phyloP scores from a whole-genome alignment of 169 alveolate species.

The Besnoitia besnoiti region DNA sequence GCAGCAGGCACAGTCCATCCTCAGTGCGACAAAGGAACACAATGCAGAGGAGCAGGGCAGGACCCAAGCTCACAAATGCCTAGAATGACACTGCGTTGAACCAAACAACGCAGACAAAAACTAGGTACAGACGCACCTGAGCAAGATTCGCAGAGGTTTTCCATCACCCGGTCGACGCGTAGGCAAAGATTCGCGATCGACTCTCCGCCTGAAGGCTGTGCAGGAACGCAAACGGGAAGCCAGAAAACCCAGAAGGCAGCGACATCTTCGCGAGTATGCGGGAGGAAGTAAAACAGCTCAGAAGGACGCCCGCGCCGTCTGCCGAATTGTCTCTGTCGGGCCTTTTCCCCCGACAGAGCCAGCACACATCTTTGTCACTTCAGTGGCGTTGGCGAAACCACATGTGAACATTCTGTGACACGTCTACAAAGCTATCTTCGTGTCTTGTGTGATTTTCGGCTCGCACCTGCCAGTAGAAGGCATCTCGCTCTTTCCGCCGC shows the following conservation, averaged over 20 bases:
- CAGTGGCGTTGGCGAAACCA: too few relatives aligned
- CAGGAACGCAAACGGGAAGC: too few relatives aligned
- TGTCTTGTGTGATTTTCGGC: too few relatives aligned
- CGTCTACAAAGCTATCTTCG: background rate
- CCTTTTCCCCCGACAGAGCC: too few relatives aligned
- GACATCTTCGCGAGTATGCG: too few relatives aligned
- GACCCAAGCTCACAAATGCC: background rate
- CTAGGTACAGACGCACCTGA: background rate
- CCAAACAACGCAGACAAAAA: background rate
- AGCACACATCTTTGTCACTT: too few relatives aligned
- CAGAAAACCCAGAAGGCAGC: too few relatives aligned
- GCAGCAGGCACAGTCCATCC: background rate
- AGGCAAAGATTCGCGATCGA: constrained; percentile 77
- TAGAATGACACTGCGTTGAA: background rate
- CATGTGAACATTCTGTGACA: too few relatives aligned
- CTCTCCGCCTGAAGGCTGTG: constrained; percentile 66
- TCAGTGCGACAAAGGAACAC: background rate
- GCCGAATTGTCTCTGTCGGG: too few relatives aligned
- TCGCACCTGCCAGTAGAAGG: constrained; percentile 76
- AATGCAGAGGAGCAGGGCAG: background rate
- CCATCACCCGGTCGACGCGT: constrained; percentile 73
- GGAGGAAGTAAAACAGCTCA: too few relatives aligned
- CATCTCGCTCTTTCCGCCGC: constrained; percentile 71
- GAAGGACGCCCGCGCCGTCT: too few relatives aligned
- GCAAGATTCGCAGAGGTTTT: constrained; percentile 63